Evolutionary conservation across 805 yeast genomes (phyloP), one percentile per base, ranked within the genome.

Genomic region (Saturnispora ahearnii): DNA sequence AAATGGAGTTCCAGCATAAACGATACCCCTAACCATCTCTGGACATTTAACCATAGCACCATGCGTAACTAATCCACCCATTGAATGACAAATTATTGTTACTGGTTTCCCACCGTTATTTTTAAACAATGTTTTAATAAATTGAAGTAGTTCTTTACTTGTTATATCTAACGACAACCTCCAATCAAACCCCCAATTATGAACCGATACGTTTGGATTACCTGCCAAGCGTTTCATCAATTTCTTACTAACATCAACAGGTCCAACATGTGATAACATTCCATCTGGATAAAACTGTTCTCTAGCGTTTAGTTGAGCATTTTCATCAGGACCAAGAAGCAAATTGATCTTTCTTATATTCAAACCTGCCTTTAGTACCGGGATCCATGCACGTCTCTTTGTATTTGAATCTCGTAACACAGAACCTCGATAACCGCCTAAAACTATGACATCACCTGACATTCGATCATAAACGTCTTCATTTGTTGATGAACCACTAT

Each of bases 161-260:
- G 73, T 67, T 4, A 80, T 62, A 40, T 79, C 85, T 2, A 79
- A 73, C 6, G 90, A 79, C 5, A 89, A 65, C 58, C 97, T 75
- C 97, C 97, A 90, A 68, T 90, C 97, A 64, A 89, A 90, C n/a
- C 96, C 95, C 66, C 82, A 90, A 50, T 84, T 82, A 49, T 78
- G 77, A 5, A 87, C 80, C 13, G 67, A 74, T 4, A 84, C 75
- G 11, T 77, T 78, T 2, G 85, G 82, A 57, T 81, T 82, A 7
- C 69, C 56, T 2, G 58, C 58, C 33, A 90, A 63, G 56, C 70
- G 76, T 44, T 75, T 73, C 45, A 84, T 73, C 50, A 90, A 67
- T 56, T 73, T 76, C 53, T 74, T 74, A 46, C 88, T 76, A 18
- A 89, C 75, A 62, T 89, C 97, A 13, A 89, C 79, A 0, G 96